Base-by-base conservation (phyloP, 1,284 basidiomycete species). In the Ustilago tritici region DNA sequence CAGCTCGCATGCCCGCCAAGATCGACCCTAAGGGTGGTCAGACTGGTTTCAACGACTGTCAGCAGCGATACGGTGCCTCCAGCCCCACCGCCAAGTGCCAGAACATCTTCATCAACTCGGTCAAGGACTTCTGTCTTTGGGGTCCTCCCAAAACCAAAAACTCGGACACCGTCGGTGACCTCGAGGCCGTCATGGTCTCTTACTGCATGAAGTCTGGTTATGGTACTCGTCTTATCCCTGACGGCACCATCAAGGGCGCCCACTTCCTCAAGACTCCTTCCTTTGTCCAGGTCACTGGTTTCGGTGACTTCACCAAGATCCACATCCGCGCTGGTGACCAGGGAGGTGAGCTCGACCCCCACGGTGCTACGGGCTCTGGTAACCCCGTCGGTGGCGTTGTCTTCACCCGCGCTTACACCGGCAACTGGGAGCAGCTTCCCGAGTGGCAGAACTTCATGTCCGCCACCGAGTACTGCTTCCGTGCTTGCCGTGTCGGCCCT, bases 201-300 rank as follows among this genome's bases (percentile, higher is more conserved):
- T 93, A 91, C 90, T 93, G 92, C 84, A 88, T 88, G 49, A 89
- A 91, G 88, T 88, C 70, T 8, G 80, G 80, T 34, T 74, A 77
- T 66, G 75, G 63, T 62, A 91, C 91, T 15, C 91, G 92, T 61
- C 86, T 93, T 71, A 93, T 95, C 77, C 93, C 93, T 31, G 89
- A 91, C 70, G 93, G 92, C 38, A 88, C 92, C 32, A 90, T 95
- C 84, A 88, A 88, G 23, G 90, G 91, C 64, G 93, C 91, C 34
- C 92, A 93, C 86, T 91, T 91, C 80, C 88, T 91, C 72, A 88
- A 90, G 84, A 90, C 93, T 4, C 90, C 81, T 23, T 90, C 91
- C 83, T 93, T 90, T 82, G 89, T 93, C 35, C 91, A 93, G 84
- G 86, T 92, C 70, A 91, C 90, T 58, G 92, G 90, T 65, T 56